Percentiles rank a stretch among this genome's conserved stretches.
phyloP scores from a whole-genome alignment of 768 basidiomycete species.

The Russula compacta region DNA sequence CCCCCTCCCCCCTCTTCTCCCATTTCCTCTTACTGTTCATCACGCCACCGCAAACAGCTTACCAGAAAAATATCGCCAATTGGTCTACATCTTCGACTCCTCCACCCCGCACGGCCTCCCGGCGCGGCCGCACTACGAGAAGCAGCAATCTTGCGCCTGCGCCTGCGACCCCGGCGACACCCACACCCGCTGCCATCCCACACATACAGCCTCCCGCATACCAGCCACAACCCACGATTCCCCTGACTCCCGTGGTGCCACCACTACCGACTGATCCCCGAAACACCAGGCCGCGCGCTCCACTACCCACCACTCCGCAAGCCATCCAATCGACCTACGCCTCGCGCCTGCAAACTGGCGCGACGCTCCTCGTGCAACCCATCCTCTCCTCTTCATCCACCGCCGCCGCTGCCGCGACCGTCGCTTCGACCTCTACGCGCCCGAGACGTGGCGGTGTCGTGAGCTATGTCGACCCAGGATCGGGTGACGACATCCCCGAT shows the following conservation, averaged over 20 bases:
- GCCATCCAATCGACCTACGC: constrained; percentile 77
- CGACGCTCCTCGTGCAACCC: constrained; percentile 86
- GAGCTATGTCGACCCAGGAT: constrained; percentile 82
- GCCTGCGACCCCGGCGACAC: constrained; percentile 24
- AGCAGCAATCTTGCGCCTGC: constrained; percentile 35
- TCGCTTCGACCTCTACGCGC: constrained; percentile 28
- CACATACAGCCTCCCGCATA: constrained; percentile 23
- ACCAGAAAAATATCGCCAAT: constrained; percentile 59
- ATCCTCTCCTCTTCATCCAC: constrained; percentile 36
- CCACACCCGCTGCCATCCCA: constrained; percentile 31
- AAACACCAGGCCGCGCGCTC: constrained; percentile 7
- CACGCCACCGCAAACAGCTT: constrained; percentile 31
- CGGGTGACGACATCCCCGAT: constrained; percentile 72
- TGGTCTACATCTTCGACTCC: constrained; percentile 57
- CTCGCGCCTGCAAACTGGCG: constrained; percentile 80
- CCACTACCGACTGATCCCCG: constrained; percentile 38
- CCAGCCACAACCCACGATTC: constrained; percentile 25
- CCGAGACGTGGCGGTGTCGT: constrained; percentile 55
- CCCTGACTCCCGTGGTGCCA: constrained; percentile 23
- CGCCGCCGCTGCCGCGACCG: constrained; percentile 31
- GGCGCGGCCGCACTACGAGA: constrained; percentile 32
- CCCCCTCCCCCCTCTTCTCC: not conserved
- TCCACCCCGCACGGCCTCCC: constrained; percentile 39
- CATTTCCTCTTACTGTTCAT: not conserved
- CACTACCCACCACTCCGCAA: constrained; percentile 53